Evolutionary conservation across 768 basidiomycete species (phyloP), one percentile per base, ranked within the genome.

Genomic region (Lanmaoa pseudosensibilis): DNA sequence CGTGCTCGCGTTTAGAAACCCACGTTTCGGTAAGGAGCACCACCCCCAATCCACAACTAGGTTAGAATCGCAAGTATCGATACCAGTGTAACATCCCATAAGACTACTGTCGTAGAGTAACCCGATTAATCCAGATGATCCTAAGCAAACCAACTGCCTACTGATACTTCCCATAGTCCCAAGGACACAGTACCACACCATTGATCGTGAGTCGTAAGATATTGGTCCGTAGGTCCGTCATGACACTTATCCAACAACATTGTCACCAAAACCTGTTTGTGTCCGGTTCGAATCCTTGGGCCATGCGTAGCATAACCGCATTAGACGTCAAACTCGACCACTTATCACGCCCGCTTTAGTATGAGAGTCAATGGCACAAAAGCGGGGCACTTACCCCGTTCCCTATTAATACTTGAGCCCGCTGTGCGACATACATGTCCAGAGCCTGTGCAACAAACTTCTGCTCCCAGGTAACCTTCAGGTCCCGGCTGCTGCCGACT

Each of bases 371-470:
- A 19, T 11, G 12, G 9, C 32, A 4, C 0, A 2, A 37, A 50
- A 21, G n/a, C 5, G 34, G 8, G 19, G 7, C 13, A 59, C 80
- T 60, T 41, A 81, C 80, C 61, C 83, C 83, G 49, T 83, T 83
- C 1, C 82, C 83, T 36, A 84, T 68, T 54, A 84, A 78, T 19
- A 77, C 73, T 54, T 81, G 76, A 12, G 82, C 79, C 46, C 72
- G 68, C 52, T 75, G 68, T 21, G 76, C 80, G 34, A 83, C 70
- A 47, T 74, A 73, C 80, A 84, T 83, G 60, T 83, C 82, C 51
- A 83, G 52, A 41, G 74, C 75, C 60, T 81, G 78, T 9, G 71
- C 69, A 39, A 80, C 73, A 49, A 73, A 77, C 53, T 69, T 68
- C 61, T 84, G 73, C 59, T 80, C 77, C 65, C 65, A 66, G 6